These are phyloP conservation scores for Austroboletus eburneus DNA, from an alignment of 768 basidiomycete species.

Conservation along the genomic window DNA sequence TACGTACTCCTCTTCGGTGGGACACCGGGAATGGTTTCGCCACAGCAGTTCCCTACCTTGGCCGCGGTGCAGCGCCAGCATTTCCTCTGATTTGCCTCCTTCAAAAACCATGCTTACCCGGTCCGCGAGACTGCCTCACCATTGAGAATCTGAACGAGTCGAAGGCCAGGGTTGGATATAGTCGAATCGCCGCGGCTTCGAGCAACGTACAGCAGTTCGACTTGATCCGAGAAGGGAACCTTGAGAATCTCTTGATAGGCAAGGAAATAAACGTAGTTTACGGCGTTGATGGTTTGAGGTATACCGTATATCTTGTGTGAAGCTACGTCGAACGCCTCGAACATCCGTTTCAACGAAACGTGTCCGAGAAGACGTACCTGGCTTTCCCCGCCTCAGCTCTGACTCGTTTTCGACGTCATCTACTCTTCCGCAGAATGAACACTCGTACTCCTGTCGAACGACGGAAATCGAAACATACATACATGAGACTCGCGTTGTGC, in stretches of 20 bases:
- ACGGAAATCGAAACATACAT: slow-evolving; percentile 18
- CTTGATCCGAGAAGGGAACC: slow-evolving; percentile 8
- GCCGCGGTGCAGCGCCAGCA: slow-evolving; percentile 84
- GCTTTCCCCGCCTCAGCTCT: slow-evolving; percentile 78
- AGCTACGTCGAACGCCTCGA: slow-evolving; percentile 42
- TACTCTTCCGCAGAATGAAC: slow-evolving; percentile 48
- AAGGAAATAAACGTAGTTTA: slow-evolving; percentile 96
- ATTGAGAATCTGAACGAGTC: slow-evolving; percentile 71
- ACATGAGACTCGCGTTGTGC: slow-evolving; percentile 92
- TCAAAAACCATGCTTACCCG: background rate
- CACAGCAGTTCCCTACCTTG: slow-evolving; percentile 92
- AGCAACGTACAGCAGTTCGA: slow-evolving; percentile 23
- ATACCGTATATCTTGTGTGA: slow-evolving; percentile 96
- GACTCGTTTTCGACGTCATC: slow-evolving; percentile 95
- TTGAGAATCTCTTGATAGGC: slow-evolving; percentile 79
- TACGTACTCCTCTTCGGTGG: slow-evolving; percentile 92
- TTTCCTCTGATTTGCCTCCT: slow-evolving; percentile 41
- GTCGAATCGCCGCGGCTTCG: slow-evolving; percentile 31
- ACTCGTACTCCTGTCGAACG: background rate
- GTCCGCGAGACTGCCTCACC: slow-evolving; percentile 38
- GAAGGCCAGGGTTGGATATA: slow-evolving; percentile 26
- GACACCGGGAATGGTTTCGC: slow-evolving; percentile 87
- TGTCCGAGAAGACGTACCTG: slow-evolving; percentile 43
- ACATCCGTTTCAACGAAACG: background rate
- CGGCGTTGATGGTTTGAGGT: slow-evolving; percentile 94